Evolutionary conservation across 169 alveolate species (phyloP), one percentile per base, ranked within the genome.

Genomic region (Cryptosporidium tyzzeri): DNA sequence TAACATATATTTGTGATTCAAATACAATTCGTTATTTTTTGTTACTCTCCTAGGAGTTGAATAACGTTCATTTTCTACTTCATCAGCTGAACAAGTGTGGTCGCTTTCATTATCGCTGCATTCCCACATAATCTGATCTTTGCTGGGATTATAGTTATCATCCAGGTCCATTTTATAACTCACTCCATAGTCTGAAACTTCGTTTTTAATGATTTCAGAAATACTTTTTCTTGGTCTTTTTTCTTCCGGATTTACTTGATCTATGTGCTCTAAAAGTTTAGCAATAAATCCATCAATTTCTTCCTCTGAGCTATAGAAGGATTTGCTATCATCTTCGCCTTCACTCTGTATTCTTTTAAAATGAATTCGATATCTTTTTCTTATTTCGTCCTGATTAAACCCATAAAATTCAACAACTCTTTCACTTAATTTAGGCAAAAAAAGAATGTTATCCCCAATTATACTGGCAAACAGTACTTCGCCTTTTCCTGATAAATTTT

Each of bases 1-100:
- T 39, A 71, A 23, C 91, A 86, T 74, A 55, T 71, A 86, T 86
- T 74, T 86, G 23, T 86, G 92, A 21, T 61, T 69, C 50, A 85
- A 85, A 61, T 26, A 31, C 0, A n/a, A 12, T 18, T 84, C 55
- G 10, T 51, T 21, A 33, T 37, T 70, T 35, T 45, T 58, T n/a
- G 31, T 44, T 7, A 9, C 29, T 37, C 89, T 59, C 18, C 48
- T 44, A n/a, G 73, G 59, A 48, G 89, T 62, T 29, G 69, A 37
- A n/a, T 35, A 51, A 2, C 51, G 4, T 55, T 74, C 86, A 65
- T 62, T 6, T 0, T 65, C 71, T 16, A 9, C 21, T 33, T 73
- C 86, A 9, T 41, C 68, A 16, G 37, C 31, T 31, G 12, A 23
- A 9, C 48, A 23, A 62, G 53, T 45, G 21, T 12, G 3, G 1